phyloP scores from a whole-genome alignment of 1,284 basidiomycete genomes.

The Boletus sp. region DNA sequence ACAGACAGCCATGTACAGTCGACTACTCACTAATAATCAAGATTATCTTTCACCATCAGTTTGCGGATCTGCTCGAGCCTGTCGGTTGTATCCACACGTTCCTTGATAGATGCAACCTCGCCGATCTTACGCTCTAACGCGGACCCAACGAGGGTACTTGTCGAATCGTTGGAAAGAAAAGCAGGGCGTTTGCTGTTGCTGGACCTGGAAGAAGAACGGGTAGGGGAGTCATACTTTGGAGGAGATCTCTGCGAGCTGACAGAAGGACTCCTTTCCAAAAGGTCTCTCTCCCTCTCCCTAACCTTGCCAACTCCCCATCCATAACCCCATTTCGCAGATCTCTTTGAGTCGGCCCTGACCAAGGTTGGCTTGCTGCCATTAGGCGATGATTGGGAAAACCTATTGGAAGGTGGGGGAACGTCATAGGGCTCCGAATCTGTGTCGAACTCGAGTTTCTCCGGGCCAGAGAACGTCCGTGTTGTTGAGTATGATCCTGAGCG shows the following conservation, averaged over 20 bases:
- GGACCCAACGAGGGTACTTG: constrained; percentile 68
- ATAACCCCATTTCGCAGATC: constrained; percentile 53
- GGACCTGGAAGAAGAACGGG: constrained; percentile 38
- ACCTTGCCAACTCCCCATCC: constrained; percentile 65
- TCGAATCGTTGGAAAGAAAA: constrained; percentile 54
- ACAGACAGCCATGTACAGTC: constrained; percentile 2
- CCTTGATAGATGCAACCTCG: constrained; percentile 53
- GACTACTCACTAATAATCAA: constrained; percentile 81
- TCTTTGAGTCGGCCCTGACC: constrained; percentile 50
- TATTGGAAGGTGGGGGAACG: constrained; percentile 25
- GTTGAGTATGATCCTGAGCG: constrained; percentile 35
- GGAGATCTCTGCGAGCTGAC: constrained; percentile 35
- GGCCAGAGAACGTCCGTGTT: constrained; percentile 27
- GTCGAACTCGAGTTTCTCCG: constrained; percentile 48
- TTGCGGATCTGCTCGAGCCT: constrained; percentile 65
- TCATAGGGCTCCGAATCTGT: constrained; percentile 59
- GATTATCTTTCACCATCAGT: constrained; percentile 67
- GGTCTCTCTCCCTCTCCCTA: constrained; percentile 46
- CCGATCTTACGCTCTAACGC: constrained; percentile 63
- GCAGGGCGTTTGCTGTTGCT: constrained; percentile 44
- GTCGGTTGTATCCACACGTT: constrained; percentile 53
- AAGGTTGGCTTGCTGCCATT: constrained; percentile 40
- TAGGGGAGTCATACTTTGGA: constrained; percentile 36
- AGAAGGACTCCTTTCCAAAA: constrained; percentile 42
- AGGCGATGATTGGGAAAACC: constrained; percentile 29